Evolutionary conservation across 768 basidiomycete species (phyloP), one percentile per base, ranked within the genome.

Genomic region (Amanita rimosa): DNA sequence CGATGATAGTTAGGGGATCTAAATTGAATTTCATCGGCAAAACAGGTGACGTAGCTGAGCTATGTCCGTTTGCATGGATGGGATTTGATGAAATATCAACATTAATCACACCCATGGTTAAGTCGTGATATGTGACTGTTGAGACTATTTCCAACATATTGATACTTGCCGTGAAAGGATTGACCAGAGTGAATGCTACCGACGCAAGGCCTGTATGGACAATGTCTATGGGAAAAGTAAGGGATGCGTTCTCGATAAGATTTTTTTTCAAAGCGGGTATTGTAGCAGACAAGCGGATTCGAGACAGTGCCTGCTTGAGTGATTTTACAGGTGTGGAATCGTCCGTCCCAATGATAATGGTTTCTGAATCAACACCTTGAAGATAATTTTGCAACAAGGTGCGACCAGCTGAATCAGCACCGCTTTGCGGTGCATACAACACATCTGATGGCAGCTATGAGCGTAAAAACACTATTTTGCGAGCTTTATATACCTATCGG

Each of bases 81-180:
- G 83, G 81, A 48, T 72, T 64, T 1, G 72, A 68, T 14, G 79
- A 76, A 16, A 69, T 49, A 54, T 83, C 79, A 7, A 73, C 67
- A 35, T 70, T 67, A 49, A 85, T 79, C n/a, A 57, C 68, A 3
- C 84, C 83, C 9, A 87, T 59, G 1, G 70, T 70, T 36, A 85
- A 57, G 40, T 68, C 70, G 17, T 74, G 69, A 66, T 72, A 83
- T 0, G 69, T 73, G 0, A 76, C 83, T 4, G 63, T 72, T 1
- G 82, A 74, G 2, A 62, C 64, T 14, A 86, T 62, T 39, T 66
- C 59, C n/a, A 81, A 58, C 13, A 87, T 61, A 58, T 79, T 81
- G 60, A 87, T 76, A 57, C 75, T 76, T 14, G 84, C 81, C 0
- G 81, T 84, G 64, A 87, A 87, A 0, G 83, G 83, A 56, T 87